Base-by-base conservation (phyloP, 495 filamentous ascomycete species). In the Aspergillus homomorphus region DNA sequence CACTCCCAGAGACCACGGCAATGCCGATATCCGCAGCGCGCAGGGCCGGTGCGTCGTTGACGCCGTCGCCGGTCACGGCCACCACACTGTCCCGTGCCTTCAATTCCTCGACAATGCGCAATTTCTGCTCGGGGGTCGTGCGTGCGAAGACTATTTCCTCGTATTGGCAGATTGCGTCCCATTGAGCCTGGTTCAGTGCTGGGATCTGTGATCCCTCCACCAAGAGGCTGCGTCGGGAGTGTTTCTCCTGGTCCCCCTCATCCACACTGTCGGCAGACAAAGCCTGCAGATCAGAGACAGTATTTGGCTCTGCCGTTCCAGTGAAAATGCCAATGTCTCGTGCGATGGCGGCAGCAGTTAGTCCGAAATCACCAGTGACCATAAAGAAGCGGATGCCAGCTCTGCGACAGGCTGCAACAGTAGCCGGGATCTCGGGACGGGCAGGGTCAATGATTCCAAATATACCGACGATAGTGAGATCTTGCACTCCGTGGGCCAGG, bases 91-190 rank as follows among this genome's bases (percentile, higher is more conserved):
- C 75, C 15, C 82, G 72, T 2, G 71, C 64, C 58, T 87, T 85
- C 46, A 90, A 80, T 56, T 89, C 85, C 22, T 79, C 79, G 15
- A 92, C 87, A 56, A 91, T 90, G 20, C 86, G 82, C 2, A 90
- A 77, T 61, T 91, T 91, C 58, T 91, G 88, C 61, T 91, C 88
- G 0, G 88, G 87, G 2, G 84, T 90, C 4, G 89, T 90, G 1
- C 87, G 79, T 18, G 87, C 86, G 62, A 90, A 90, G 28, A 89
- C 84, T 33, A 88, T 84, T 58, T 87, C 85, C 16, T 83, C 71
- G 54, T 87, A 88, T 16, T 70, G 65, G 44, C 78, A 83, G 9
- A 88, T 64, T 21, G 71, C 69, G 23, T 81, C 73, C 85, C 84
- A 88, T 44, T 87, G 78, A 15, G 78, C 64, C 4, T 81, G 69